Conservation (phyloP, 2,329 filamentous ascomycete genomes). For the Xylaria sp. region DNA sequence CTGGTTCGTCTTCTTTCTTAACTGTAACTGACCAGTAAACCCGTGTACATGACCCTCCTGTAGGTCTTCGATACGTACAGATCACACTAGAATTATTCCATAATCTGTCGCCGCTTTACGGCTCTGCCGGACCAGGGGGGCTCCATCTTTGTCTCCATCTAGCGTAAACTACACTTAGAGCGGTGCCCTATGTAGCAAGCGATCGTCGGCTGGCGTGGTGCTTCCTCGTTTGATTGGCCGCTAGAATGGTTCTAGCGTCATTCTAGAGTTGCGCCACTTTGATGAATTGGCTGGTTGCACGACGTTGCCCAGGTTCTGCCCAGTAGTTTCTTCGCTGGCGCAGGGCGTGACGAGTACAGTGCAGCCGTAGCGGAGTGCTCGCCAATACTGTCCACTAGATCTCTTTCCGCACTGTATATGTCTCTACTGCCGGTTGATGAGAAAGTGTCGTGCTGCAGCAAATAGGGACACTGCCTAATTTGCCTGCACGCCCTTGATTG, state of each 20-base stretch:
- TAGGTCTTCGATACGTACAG: no score
- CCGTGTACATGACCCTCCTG: no score
- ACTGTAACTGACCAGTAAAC: no score
- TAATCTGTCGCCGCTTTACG: slow-evolving; percentile 46
- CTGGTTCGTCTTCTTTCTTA: no score
- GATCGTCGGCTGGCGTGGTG: slow-evolving; percentile 41
- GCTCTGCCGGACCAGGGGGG: slow-evolving; percentile 38
- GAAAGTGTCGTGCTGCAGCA: background rate
- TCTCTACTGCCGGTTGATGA: slow-evolving; percentile 12
- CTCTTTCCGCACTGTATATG: background rate
- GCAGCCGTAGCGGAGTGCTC: background rate
- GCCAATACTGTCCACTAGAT: background rate
- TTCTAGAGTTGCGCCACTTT: slow-evolving; percentile 51
- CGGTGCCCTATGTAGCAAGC: slow-evolving; percentile 39
- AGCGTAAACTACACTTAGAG: slow-evolving; percentile 7
- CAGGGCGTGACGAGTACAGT: background rate
- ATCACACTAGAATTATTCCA: slow-evolving; percentile 41
- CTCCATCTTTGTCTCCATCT: slow-evolving; percentile 22
- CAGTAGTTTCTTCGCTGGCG: background rate
- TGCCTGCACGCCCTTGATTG: slow-evolving; percentile 13
- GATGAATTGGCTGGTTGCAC: slow-evolving; percentile 26
- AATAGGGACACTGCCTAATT: slow-evolving; percentile 9
- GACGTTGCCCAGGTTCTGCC: slow-evolving; percentile 4
- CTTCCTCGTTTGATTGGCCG: slow-evolving; percentile 43
- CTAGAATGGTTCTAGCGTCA: slow-evolving; percentile 50